phyloP scores from a whole-genome alignment of 2,329 filamentous ascomycete genomes.

The Neofusicoccum cordaticola region DNA sequence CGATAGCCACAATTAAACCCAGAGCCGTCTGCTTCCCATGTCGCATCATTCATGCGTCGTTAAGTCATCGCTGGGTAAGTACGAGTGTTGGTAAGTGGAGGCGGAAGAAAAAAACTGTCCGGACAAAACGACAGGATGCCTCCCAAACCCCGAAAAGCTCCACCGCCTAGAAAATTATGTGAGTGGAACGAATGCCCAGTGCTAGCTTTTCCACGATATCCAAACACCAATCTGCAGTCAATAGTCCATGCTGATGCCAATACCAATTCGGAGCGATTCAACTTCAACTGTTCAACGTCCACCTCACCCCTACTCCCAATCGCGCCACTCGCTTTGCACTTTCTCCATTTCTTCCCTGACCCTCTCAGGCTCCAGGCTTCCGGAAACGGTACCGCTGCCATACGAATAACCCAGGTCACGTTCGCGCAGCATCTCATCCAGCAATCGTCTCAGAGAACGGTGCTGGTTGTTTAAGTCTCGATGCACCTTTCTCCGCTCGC shows the following conservation, averaged over 20 bases:
- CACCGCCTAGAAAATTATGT: neutral
- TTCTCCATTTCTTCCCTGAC: constrained; percentile 27
- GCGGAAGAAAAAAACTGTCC: neutral
- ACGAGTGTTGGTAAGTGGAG: neutral
- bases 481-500: constrained; percentile 48
- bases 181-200: too few relatives aligned
- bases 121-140: neutral
- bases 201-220: neutral
- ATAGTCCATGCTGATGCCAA: neutral
- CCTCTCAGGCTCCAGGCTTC: constrained; percentile 24
- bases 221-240: neutral
- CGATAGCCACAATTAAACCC: neutral
- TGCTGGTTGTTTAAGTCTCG: neutral
- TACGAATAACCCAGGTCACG: constrained; percentile 19
- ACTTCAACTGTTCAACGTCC: neutral
- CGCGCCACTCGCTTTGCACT: constrained; percentile 30
- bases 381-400: neutral
- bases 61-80: neutral
- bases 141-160: neutral
- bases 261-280: neutral
- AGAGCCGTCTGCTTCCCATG: neutral
- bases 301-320: constrained; percentile 26
- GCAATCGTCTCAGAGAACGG: neutral
- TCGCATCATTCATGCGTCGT: neutral
- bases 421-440: constrained; percentile 11